Conservation (phyloP, 352 stramenopile species). For the Hyaloperonospora brassicae region DNA sequence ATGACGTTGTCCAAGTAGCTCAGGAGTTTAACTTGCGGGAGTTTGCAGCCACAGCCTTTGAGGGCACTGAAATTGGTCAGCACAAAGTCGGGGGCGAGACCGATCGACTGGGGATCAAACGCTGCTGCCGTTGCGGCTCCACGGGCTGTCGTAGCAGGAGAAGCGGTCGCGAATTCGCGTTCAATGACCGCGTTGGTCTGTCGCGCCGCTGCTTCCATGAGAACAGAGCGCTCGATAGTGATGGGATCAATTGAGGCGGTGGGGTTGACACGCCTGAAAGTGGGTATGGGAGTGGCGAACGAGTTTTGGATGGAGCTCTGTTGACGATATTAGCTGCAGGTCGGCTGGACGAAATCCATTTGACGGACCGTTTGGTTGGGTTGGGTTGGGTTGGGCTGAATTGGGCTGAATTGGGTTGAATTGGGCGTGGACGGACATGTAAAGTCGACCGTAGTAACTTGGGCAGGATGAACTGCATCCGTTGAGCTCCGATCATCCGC, state of each 20-base stretch:
- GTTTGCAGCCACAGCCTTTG: constrained; percentile 95
- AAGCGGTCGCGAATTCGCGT: constrained; percentile 38
- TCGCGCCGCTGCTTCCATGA: constrained; percentile 43
- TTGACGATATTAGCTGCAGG: too few species aligned
- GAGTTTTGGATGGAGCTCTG: too few species aligned
- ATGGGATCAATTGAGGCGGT: too few species aligned
- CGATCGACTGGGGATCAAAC: constrained; percentile 54
- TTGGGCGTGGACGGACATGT: too few species aligned
- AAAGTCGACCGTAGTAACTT: too few species aligned
- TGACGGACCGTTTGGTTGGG: too few species aligned
- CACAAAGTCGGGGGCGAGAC: constrained; percentile 68
- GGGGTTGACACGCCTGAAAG: neutral
- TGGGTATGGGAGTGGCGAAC: neutral
- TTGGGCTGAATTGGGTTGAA: too few species aligned
- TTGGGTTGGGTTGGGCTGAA: too few species aligned
- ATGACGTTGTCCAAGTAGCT: constrained; percentile 81
- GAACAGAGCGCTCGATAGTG: too few species aligned
- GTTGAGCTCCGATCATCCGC: too few species aligned
- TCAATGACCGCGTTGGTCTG: constrained; percentile 56
- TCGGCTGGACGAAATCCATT: too few species aligned
- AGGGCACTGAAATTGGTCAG: constrained; percentile 82
- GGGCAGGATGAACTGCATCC: too few species aligned
- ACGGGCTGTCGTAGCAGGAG: neutral
- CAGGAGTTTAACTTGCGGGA: constrained; percentile 90
- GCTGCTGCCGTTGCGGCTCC: constrained; percentile 6